Evolutionary conservation across 352 stramenopile genomes (phyloP), one percentile per base, ranked within the genome.

Genomic region (Globisporangium carolinianum): DNA sequence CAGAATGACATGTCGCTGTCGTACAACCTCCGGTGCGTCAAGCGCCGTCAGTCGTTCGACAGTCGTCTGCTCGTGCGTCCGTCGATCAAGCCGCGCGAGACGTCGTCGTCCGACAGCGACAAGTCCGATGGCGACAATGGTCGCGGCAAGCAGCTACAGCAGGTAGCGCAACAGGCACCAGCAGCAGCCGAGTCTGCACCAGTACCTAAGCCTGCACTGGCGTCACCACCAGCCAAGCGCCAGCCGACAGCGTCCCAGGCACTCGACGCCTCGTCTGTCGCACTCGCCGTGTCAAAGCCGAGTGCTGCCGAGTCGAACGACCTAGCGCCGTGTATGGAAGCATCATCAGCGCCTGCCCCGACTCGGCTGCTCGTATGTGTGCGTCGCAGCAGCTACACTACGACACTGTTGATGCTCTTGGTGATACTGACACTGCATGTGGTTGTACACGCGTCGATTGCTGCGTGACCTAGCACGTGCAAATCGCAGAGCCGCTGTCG

Each of bases 1-100:
- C 39, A 88, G 78, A 63, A 66, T 10, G 72, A 88, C 47, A 55
- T 83, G 24, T 70, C 63, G 18, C 63, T 82, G 5, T 70, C 69
- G 39, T 82, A 82, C 53, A 75, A 65, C 43, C 37, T 82, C 17
- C 62, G 67, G 62, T 62, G 58, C 35, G 48, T 63, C 6, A 51
- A 51, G 48, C 57, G 42, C 11, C 48, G 54, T 6, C 53, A 18
- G 15, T 17, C 36, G 17, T 53, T 57, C 5, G 51, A 58, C 42
- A 54, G 38, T 6, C 37, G 39, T 15, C 43, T 58, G 7, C 18
- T 60, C 15, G 47, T 50, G 42, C 54, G 55, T 10, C 60, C 60
- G 43, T 66, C 55, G 14, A 61, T 66, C 32, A 66, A 57, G 15
- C 53, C 49, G 15, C 51, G 46, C 35, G 57, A 53, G 5, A 24